phyloP scores from a whole-genome alignment of 2,329 filamentous ascomycete genomes.

The Fusarium aywerte region DNA sequence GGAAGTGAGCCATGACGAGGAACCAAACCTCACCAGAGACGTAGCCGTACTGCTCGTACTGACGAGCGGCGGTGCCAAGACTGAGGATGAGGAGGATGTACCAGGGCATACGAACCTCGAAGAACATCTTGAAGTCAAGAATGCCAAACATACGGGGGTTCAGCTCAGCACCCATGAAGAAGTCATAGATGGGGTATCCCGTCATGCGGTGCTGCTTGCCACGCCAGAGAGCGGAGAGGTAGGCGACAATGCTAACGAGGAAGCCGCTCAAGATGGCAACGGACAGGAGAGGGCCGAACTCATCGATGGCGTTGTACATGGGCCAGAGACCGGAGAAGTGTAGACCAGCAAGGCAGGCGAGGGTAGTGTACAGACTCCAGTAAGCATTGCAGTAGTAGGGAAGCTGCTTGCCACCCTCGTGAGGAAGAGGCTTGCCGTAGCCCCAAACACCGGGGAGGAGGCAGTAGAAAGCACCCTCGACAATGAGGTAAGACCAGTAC shows the following conservation, averaged over 20 bases:
- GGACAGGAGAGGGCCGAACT: slow-evolving; percentile 92
- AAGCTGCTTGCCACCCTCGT: slow-evolving; percentile 85
- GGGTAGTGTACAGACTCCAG: slow-evolving; percentile 87
- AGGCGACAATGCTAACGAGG: slow-evolving; percentile 83
- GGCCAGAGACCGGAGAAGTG: slow-evolving; percentile 89
- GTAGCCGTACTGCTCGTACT: slow-evolving; percentile 87
- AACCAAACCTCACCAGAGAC: slow-evolving; percentile 87
- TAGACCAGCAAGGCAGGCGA: slow-evolving; percentile 74
- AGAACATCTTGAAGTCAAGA: slow-evolving; percentile 97
- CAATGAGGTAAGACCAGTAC: slow-evolving; percentile 93
- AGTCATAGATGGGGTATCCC: slow-evolving; percentile 84
- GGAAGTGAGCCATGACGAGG: slow-evolving; percentile 87
- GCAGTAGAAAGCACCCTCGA: slow-evolving; percentile 85
- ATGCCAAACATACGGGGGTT: slow-evolving; percentile 89
- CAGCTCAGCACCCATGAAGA: slow-evolving; percentile 92
- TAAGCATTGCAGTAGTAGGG: slow-evolving; percentile 95
- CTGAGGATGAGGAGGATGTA: slow-evolving; percentile 86
- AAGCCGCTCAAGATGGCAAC: slow-evolving; percentile 94
- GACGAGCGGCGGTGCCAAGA: slow-evolving; percentile 79
- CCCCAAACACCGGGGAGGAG: slow-evolving; percentile 86
- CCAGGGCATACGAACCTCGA: slow-evolving; percentile 92
- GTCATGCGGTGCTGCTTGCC: slow-evolving; percentile 94
- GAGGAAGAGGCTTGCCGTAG: slow-evolving; percentile 87
- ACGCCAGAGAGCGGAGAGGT: slow-evolving; percentile 82
- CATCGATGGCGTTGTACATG: slow-evolving; percentile 90